Evolutionary conservation across 345 rosid genomes (phyloP).

Genomic region (Erysimum cheiranthoides): DNA sequence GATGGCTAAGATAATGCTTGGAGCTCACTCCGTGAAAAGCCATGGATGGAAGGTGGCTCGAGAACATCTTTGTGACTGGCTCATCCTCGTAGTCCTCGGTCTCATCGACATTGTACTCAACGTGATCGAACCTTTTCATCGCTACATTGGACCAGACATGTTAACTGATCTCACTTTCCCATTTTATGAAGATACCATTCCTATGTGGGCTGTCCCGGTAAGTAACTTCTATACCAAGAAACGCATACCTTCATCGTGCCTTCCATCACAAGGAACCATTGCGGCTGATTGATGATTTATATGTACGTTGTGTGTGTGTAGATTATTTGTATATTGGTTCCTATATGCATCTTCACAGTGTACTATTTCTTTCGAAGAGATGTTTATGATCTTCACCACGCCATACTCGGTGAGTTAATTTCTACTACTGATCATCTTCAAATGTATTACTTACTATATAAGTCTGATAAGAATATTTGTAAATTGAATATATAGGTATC

Average conservation of each 20-base stretch:
- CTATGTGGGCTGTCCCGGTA: slow-evolving; percentile 73
- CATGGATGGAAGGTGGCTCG: slow-evolving; percentile 61
- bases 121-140: slow-evolving; percentile 68
- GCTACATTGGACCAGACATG: slow-evolving; percentile 66
- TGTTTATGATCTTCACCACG: slow-evolving; percentile 69
- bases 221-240: slow-evolving; percentile 21
- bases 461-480: background rate
- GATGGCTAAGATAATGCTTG: slow-evolving; percentile 54
- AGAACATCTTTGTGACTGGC: slow-evolving; percentile 59
- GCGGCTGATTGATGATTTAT: background rate
- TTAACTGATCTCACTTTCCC: slow-evolving; percentile 66
- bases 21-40: slow-evolving; percentile 52
- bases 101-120: slow-evolving; percentile 52
- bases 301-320: slow-evolving; percentile 22
- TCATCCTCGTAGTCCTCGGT: slow-evolving; percentile 55
- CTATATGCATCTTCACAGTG: slow-evolving; percentile 47
- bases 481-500: slow-evolving; percentile 50
- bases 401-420: slow-evolving; percentile 52
- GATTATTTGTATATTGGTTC: slow-evolving; percentile 54
- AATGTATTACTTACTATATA: background rate
- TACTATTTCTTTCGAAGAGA: slow-evolving; percentile 56
- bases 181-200: slow-evolving; percentile 57
- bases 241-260: background rate
- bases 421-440: background rate
- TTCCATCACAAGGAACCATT: slow-evolving; percentile 22